Base-by-base conservation (phyloP, 306 rosid species). In the Malus sylvestris region DNA sequence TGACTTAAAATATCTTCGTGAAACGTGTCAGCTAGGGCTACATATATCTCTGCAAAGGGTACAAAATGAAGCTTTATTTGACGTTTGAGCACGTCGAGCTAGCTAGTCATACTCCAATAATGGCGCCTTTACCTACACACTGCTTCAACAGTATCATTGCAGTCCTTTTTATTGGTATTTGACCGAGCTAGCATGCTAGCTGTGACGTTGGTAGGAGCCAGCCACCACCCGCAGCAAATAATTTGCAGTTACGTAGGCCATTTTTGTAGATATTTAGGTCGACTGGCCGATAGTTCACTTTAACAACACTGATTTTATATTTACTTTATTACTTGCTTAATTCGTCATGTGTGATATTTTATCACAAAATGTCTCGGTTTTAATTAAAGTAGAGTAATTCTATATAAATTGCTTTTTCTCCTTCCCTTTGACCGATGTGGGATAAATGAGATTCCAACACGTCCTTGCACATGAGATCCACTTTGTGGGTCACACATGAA, bases 281-380 rank as follows among this genome's bases (percentile, higher is more conserved):
- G 40, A 35, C 40, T 0, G 7, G 0, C 1, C 3, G 40, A 35
- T 6, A 2, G 0, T 2, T 35, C 0, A 35, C 8, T 35, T 0
- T 0, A 35, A 35, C 40, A 35, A 35, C 8, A 35, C 2, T 35
- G 0, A 6, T 35, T 35, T 0, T 35, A 6, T 35, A 0, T 35
- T 35, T 6, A 35, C 0, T 35, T 35, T 35, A 35, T 1, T 1
- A 35, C 1, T 0, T 35, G 38, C 0, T 35, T 0, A 35, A 35
- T 6, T 0, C 0, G 0, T 35, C 2, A 35, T 0, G 8, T 1
- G 0, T 0, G 40, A 35, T 0, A 0, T 35, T 35, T 35, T 35
- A 35, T 35, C 8, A 35, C 2, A 6, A 35, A 5, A 35, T 0
- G 0, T 0, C 2, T 35, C 2, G 3, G 0, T 35, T 35, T 35